These are phyloP conservation scores for Citrus sp. DNA, from an alignment of 345 rosid genomes.

Conservation along the genomic window DNA sequence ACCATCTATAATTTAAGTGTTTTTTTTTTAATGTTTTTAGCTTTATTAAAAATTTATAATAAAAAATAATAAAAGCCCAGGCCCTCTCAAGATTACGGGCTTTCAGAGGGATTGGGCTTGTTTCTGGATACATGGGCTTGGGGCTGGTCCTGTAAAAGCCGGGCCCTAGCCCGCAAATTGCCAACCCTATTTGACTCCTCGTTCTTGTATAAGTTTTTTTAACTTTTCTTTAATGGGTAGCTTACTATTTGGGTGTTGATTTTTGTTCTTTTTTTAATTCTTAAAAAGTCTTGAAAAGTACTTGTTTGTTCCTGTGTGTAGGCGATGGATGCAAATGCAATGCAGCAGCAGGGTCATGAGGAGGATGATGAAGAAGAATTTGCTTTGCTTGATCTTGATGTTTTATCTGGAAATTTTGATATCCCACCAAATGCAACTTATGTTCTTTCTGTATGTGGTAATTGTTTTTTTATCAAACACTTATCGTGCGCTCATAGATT, in stretches of 20 bases:
- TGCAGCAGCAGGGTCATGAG: constrained; percentile 1
- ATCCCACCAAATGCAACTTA: constrained; percentile 49
- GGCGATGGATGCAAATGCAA: constrained; percentile 33
- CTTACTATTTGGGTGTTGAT: neutral
- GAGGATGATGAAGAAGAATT: constrained; percentile 42
- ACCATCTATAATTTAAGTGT: too few species aligned
- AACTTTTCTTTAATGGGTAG: neutral
- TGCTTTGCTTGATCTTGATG: constrained; percentile 53
- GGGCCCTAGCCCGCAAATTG: too few species aligned
- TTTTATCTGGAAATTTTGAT: constrained; percentile 34
- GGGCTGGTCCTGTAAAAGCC: too few species aligned
- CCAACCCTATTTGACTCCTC: neutral
- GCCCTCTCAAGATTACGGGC: too few species aligned
- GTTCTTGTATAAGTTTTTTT: neutral
- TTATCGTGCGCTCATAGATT: neutral
- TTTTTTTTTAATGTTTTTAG: too few species aligned
- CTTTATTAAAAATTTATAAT: too few species aligned
- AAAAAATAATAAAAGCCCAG: too few species aligned
- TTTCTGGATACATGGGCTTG: too few species aligned
- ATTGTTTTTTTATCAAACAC: neutral
- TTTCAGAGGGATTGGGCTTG: too few species aligned
- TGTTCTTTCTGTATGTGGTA: constrained; percentile 40
- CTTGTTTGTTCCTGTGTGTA: neutral
- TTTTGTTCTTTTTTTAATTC: too few species aligned
- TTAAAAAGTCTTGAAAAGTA: neutral